A percentile compares a stretch with the other conserved stretches of the same genome.
phyloP scores from a whole-genome alignment of 2,329 filamentous ascomycete species.

The Monosporascus sp. region DNA sequence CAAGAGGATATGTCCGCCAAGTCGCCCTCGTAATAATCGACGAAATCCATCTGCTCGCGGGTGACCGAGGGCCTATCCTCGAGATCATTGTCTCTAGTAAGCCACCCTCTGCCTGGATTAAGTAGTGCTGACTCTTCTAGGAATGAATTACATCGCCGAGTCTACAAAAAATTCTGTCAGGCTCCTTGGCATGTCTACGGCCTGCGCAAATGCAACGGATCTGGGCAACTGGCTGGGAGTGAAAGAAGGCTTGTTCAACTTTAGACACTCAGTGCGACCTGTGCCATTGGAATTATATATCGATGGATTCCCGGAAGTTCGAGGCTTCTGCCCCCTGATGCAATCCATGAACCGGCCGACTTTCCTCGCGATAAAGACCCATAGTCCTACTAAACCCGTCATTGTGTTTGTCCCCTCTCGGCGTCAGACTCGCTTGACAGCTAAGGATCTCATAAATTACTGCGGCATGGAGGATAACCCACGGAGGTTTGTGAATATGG shows the following conservation, averaged over 20 bases:
- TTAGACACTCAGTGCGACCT: slow-evolving; percentile 91
- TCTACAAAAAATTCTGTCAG: slow-evolving; percentile 86
- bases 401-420: slow-evolving; percentile 98
- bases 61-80: slow-evolving; percentile 92
- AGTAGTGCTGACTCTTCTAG: slow-evolving; percentile 35
- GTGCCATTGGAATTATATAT: slow-evolving; percentile 96
- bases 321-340: slow-evolving; percentile 96
- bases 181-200: slow-evolving; percentile 97
- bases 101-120: slow-evolving; percentile 2
- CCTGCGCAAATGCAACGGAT: slow-evolving; percentile 91
- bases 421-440: slow-evolving; percentile 88
- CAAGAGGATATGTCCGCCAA: slow-evolving; percentile 89
- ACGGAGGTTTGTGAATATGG: slow-evolving; percentile 86
- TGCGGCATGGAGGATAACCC: slow-evolving; percentile 99
- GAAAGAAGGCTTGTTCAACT: slow-evolving; percentile 94
- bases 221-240: slow-evolving; percentile 96
- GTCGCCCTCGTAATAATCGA: slow-evolving; percentile 97
- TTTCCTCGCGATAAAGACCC: slow-evolving; percentile 91
- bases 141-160: slow-evolving; percentile 98
- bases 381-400: slow-evolving; percentile 93
- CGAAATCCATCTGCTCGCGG: slow-evolving; percentile 95
- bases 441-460: slow-evolving; percentile 93
- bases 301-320: slow-evolving; percentile 90
- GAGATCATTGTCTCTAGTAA: slow-evolving; percentile 83
- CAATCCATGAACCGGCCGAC: slow-evolving; percentile 98